phyloP scores from a whole-genome alignment of 495 filamentous ascomycete species.

The Hyaloscypha variabilis region DNA sequence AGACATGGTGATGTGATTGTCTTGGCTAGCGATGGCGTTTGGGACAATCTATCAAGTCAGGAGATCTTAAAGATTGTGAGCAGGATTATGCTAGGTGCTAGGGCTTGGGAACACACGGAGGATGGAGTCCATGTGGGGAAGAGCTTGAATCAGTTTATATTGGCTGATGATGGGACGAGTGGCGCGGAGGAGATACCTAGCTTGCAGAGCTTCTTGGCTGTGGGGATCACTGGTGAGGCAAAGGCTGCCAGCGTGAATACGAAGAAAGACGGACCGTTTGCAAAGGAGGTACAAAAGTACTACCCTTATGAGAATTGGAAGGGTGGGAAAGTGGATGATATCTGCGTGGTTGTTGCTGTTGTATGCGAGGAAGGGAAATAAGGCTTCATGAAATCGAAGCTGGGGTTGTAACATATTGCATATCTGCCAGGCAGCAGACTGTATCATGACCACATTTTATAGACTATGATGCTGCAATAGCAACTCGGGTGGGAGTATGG shows the following conservation, averaged over 20 bases:
- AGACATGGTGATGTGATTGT: constrained; percentile 90
- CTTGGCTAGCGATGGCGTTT: constrained; percentile 92
- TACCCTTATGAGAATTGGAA: constrained; percentile 82
- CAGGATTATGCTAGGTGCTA: constrained; percentile 66
- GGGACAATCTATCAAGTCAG: constrained; percentile 93
- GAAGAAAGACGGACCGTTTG: constrained; percentile 87
- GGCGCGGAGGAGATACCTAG: constrained; percentile 35
- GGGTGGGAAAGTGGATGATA: constrained; percentile 92
- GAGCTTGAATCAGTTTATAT: constrained; percentile 53
- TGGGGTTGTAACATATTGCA: neutral
- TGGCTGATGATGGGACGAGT: constrained; percentile 37
- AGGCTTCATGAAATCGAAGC: neutral
- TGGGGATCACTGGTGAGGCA: constrained; percentile 75
- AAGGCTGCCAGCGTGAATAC: constrained; percentile 80
- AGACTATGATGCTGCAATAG: constrained; percentile 14
- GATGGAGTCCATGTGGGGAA: constrained; percentile 61
- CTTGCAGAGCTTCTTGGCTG: constrained; percentile 79
- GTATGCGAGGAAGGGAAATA: constrained; percentile 56
- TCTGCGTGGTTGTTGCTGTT: constrained; percentile 76
- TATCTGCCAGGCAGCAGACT: constrained; percentile 2
- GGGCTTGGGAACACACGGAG: constrained; percentile 70
- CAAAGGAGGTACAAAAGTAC: constrained; percentile 85
- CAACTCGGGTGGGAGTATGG: neutral
- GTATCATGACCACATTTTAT: constrained; percentile 8
- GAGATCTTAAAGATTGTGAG: constrained; percentile 82